Conservation (phyloP, 306 rosid genomes). For the Trifolium subterraneum region DNA sequence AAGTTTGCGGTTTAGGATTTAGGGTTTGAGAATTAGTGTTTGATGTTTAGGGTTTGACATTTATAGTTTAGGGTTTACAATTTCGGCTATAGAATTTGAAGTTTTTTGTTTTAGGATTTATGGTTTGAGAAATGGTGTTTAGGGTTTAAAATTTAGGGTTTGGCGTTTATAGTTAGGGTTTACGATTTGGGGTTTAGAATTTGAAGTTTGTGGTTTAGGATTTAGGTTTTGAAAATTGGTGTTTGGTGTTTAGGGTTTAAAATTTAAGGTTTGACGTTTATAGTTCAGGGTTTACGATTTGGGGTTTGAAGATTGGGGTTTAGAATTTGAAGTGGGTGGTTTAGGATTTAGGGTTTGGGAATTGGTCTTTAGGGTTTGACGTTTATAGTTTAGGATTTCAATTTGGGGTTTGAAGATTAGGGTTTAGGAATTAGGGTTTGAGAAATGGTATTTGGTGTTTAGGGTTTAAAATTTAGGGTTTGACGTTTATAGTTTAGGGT, state of each 20-base stretch:
- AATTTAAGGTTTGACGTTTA: background rate
- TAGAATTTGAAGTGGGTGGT: no score
- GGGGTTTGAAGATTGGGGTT: no score
- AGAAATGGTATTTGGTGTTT: no score
- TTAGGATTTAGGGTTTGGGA: no score
- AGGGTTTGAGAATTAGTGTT: background rate
- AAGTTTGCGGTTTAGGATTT: slow-evolving; percentile 12
- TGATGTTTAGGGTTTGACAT: background rate
- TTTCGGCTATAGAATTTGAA: background rate
- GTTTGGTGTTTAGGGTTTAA: slow-evolving; percentile 9
- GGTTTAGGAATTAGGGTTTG: background rate
- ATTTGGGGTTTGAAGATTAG: background rate
- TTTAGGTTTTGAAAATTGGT: background rate
- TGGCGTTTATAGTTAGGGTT: no score
- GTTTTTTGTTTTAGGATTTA: slow-evolving; percentile 7
- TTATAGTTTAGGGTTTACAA: no score
- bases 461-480: background rate
- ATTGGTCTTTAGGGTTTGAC: slow-evolving; percentile 5
- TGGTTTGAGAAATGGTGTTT: no score
- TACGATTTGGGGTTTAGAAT: background rate
- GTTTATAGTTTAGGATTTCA: no score
- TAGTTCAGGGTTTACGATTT: no score
- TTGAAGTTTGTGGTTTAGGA: slow-evolving; percentile 10
- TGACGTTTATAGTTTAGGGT: background rate
- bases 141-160: background rate